These are phyloP conservation scores for Pseudocercospora cruenta DNA, from an alignment of 2,329 filamentous ascomycete species.

Conservation along the genomic window DNA sequence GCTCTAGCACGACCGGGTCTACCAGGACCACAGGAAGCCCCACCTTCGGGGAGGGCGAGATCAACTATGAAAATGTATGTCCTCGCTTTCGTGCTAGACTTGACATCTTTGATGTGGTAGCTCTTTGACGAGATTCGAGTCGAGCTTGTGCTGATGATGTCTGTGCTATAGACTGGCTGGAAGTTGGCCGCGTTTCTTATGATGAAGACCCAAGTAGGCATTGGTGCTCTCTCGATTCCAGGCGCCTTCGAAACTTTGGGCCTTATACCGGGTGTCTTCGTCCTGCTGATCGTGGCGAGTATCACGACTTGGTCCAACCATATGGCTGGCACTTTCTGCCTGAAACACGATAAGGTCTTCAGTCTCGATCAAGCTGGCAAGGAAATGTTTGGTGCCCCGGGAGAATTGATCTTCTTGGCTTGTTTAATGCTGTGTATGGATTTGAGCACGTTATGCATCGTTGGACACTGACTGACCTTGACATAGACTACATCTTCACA, in stretches of 20 bases:
- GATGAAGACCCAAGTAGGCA: constrained; percentile 42
- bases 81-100: neutral
- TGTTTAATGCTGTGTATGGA: constrained; percentile 26
- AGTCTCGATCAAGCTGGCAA: constrained; percentile 60
- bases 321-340: constrained; percentile 56
- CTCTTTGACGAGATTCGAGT: neutral
- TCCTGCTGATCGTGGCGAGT: constrained; percentile 43
- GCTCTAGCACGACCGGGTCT: neutral
- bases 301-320: constrained; percentile 56
- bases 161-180: constrained; percentile 1
- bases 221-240: constrained; percentile 54
- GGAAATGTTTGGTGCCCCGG: constrained; percentile 57
- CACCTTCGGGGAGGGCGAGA: neutral
- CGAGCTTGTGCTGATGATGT: neutral
- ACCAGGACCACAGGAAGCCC: neutral
- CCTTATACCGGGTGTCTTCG: constrained; percentile 52
- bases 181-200: neutral
- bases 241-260: constrained; percentile 47
- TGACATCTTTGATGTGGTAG: neutral
- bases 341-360: constrained; percentile 58
- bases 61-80: neutral
- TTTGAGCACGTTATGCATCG: neutral
- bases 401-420: constrained; percentile 52
- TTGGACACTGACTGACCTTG: neutral
- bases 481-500: constrained; percentile 30